phyloP scores from a whole-genome alignment of 306 rosid genomes.

The Dryas octopetala region DNA sequence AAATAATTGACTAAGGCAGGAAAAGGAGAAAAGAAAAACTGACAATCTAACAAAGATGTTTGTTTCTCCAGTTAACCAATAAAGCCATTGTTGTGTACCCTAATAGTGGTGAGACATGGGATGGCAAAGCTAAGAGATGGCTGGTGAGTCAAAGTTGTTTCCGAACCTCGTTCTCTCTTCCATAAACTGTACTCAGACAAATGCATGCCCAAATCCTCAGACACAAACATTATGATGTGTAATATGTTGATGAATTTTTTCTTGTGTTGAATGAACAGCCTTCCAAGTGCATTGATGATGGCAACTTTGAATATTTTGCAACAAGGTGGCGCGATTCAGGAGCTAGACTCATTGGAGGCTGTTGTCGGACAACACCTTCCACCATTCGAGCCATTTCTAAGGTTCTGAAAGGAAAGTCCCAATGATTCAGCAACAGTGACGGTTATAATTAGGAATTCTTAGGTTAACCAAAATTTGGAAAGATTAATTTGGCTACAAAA shows the following conservation, averaged over 20 bases:
- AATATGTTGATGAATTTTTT: not conserved
- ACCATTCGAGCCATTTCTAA: conserved; percentile 57
- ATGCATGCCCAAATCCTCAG: too few species aligned
- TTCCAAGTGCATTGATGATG: conserved; percentile 60
- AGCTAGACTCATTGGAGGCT: conserved; percentile 80
- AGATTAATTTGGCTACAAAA: not conserved
- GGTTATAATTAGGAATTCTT: not conserved
- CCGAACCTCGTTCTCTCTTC: not conserved
- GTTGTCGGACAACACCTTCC: conserved; percentile 86
- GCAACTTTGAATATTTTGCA: conserved; percentile 54
- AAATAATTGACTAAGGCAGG: not conserved
- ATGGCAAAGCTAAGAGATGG: conserved; percentile 83
- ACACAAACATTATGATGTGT: conserved; percentile 7
- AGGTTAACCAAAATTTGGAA: not conserved
- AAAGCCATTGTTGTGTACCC: conserved; percentile 80
- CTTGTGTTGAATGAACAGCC: conserved; percentile 57
- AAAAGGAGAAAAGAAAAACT: too few species aligned
- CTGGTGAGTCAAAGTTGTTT: conserved; percentile 45
- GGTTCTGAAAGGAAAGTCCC: conserved; percentile 41
- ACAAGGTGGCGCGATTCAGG: conserved; percentile 75
- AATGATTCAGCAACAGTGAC: not conserved
- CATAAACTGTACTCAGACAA: not conserved
- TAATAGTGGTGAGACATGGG: conserved; percentile 90
- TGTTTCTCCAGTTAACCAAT: conserved; percentile 59
- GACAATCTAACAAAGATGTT: not conserved